Evolutionary conservation across 1,284 basidiomycete species (phyloP).

Genomic region (Taiwanofungus camphoratus): DNA sequence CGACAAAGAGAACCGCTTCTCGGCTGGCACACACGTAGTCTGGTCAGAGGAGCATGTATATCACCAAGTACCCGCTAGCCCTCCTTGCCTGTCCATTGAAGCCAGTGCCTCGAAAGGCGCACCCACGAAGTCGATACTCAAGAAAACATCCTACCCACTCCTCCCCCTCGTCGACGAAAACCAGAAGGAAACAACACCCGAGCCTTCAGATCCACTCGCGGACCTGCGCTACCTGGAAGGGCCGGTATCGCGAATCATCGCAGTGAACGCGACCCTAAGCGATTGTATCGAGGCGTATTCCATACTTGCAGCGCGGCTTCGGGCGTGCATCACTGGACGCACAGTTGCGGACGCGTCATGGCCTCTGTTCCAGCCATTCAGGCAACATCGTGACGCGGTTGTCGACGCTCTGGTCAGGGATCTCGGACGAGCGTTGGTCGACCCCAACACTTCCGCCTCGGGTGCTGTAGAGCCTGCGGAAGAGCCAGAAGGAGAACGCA

Average conservation of each 20-base stretch:
- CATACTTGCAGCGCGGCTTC: conserved; percentile 56
- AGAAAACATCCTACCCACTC: conserved; percentile 35
- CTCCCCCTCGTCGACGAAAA: conserved; percentile 37
- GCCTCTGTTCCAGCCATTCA: conserved; percentile 65
- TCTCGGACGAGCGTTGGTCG: conserved; percentile 52
- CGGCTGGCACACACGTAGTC: conserved; percentile 37
- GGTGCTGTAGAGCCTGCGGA: conserved; percentile 25
- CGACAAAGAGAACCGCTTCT: conserved; percentile 40
- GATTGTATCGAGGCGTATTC: conserved; percentile 70
- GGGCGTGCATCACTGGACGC: conserved; percentile 39
- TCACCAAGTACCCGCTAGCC: conserved; percentile 39
- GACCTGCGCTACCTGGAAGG: conserved; percentile 56
- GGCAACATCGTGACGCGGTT: conserved; percentile 44
- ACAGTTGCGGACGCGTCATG: conserved; percentile 55
- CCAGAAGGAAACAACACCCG: conserved; percentile 61
- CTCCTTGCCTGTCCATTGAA: conserved; percentile 24
- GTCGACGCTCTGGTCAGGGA: conserved; percentile 55
- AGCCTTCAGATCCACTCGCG: conserved; percentile 60
- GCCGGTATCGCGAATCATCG: conserved; percentile 54
- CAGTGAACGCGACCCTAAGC: conserved; percentile 38
- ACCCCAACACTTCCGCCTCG: conserved; percentile 39
- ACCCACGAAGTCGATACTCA: conserved; percentile 61
- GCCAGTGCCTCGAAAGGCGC: conserved; percentile 32
- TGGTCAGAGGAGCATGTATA: conserved; percentile 57
- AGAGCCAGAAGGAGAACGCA: conserved; percentile 23